These are phyloP conservation scores for Grosmannia clavigera DNA, from an alignment of 2,329 filamentous ascomycete genomes.

Conservation along the genomic window DNA sequence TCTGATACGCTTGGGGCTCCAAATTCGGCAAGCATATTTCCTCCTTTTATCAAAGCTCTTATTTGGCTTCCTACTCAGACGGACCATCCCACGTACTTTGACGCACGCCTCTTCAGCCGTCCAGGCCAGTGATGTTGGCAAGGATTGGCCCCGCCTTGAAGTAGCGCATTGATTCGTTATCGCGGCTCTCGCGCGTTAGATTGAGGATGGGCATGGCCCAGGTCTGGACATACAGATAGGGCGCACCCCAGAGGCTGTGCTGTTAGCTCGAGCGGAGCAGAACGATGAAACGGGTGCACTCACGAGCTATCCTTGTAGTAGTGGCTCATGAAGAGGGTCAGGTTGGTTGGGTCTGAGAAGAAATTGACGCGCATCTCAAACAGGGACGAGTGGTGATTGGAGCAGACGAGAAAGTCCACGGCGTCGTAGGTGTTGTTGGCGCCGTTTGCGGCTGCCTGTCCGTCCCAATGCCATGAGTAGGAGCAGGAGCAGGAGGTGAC, in stretches of 20 bases:
- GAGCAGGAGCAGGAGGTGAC: constrained; percentile 14
- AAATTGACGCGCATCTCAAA: constrained; percentile 14
- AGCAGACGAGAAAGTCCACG: constrained; percentile 3
- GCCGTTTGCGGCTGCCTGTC: constrained; percentile 7
- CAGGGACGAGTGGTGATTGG: constrained; percentile 4
- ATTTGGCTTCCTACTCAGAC: too few species aligned
- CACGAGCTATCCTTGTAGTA: constrained; percentile 17
- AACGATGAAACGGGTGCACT: constrained; percentile 2
- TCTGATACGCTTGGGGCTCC: background rate
- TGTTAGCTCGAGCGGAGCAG: background rate
- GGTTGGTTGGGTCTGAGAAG: constrained; percentile 14
- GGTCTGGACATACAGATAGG: constrained; percentile 9
- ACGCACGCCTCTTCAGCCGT: background rate
- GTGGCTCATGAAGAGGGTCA: constrained; percentile 15
- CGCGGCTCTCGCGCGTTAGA: background rate
- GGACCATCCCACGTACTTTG: background rate
- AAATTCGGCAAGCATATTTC: too few species aligned
- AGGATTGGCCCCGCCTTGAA: background rate
- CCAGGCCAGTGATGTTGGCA: constrained; percentile 9
- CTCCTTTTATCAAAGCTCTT: too few species aligned
- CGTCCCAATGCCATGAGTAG: constrained; percentile 16
- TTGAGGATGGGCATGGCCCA: constrained; percentile 6
- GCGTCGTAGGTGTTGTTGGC: constrained; percentile 9
- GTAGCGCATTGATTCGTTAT: constrained; percentile 4
- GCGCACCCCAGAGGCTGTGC: constrained; percentile 6